Conservation (phyloP, 2,329 filamentous ascomycete species). For the Trichoderma sp. region DNA sequence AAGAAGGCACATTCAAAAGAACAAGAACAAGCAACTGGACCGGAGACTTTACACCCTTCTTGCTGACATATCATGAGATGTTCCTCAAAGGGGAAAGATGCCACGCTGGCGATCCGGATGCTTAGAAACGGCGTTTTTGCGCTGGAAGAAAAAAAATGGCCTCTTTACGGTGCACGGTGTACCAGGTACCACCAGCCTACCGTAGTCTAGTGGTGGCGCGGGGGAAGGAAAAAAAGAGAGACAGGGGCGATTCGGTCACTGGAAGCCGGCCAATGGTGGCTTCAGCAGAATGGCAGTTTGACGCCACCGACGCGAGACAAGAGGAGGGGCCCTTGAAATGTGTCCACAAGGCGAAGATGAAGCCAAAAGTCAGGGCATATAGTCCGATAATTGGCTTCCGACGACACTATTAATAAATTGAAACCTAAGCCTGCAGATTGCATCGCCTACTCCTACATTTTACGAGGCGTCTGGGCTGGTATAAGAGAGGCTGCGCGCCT, state of each 20-base stretch:
- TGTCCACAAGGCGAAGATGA: background rate
- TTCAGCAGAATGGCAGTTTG: background rate
- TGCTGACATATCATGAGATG: slow-evolving; percentile 20
- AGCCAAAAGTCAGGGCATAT: background rate
- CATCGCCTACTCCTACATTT: background rate
- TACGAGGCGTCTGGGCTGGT: background rate
- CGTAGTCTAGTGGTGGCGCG: slow-evolving; percentile 6
- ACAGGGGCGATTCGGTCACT: background rate
- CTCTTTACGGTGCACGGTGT: background rate
- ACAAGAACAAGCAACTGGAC: background rate
- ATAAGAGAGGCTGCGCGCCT: background rate
- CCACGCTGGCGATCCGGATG: slow-evolving; percentile 25
- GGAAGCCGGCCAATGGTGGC: background rate
- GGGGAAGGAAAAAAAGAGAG: background rate
- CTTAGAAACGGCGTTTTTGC: slow-evolving; percentile 6
- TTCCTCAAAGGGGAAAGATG: slow-evolving; percentile 21
- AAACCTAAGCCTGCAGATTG: background rate
- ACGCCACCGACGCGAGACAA: background rate
- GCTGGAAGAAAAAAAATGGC: background rate
- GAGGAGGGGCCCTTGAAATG: background rate
- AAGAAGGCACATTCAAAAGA: background rate
- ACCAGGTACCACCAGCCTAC: slow-evolving; percentile 3
- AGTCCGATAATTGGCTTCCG: background rate
- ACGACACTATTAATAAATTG: background rate
- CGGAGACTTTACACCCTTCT: background rate